These are phyloP conservation scores for Asterella californica DNA, from an alignment of 225 moss, liverwort and hornwort genomes.

Conservation along the genomic window DNA sequence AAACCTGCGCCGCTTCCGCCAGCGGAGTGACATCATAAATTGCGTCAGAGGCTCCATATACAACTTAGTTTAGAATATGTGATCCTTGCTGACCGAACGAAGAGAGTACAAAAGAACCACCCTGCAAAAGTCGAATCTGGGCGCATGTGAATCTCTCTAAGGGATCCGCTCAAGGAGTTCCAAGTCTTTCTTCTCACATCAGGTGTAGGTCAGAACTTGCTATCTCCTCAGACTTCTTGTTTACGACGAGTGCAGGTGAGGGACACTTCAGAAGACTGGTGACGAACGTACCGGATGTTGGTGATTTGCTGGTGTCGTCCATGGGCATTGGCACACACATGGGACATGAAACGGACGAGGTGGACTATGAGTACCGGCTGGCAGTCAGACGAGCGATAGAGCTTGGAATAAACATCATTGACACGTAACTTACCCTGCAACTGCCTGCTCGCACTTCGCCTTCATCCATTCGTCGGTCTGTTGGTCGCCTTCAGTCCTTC, in stretches of 20 bases:
- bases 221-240: neutral
- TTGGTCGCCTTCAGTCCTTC: neutral
- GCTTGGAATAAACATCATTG: constrained; percentile 53
- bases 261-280: constrained; percentile 55
- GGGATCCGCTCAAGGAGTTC: neutral
- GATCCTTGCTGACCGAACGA: no score
- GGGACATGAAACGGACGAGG: constrained; percentile 46
- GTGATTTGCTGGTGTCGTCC: constrained; percentile 51
- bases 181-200: neutral
- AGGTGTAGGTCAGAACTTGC: neutral
- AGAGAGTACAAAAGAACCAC: no score
- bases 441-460: no score
- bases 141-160: neutral
- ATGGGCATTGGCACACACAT: constrained; percentile 50
- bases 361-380: constrained; percentile 42
- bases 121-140: neutral
- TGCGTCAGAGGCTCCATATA: no score
- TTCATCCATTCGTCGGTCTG: neutral
- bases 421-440: constrained; percentile 39
- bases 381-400: constrained; percentile 37
- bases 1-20: no score
- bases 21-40: no score
- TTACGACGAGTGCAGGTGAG: constrained; percentile 26
- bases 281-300: constrained; percentile 38
- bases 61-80: no score